phyloP scores from a whole-genome alignment of 331 rosid genomes.

The Quercus phellos region DNA sequence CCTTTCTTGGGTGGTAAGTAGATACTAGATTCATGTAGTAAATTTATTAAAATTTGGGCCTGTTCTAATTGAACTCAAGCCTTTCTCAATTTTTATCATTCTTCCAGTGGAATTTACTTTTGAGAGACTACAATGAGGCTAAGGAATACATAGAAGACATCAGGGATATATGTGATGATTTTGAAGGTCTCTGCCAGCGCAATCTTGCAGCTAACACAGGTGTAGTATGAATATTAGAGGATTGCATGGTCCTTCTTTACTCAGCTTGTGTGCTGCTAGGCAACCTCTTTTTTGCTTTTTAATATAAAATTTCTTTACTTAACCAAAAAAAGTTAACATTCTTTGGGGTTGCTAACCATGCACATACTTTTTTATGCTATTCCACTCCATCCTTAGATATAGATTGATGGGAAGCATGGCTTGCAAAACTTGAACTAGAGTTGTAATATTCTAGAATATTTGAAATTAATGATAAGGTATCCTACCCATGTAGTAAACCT shows the following conservation, averaged over 20 bases:
- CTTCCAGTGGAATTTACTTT: slow-evolving; percentile 75
- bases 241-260: not conserved
- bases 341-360: not conserved
- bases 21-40: not conserved
- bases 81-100: not conserved
- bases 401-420: not conserved
- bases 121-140: slow-evolving; percentile 76
- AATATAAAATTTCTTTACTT: no score
- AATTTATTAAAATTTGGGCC: not conserved
- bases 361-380: not conserved
- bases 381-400: not conserved
- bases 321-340: not conserved
- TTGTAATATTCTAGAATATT: not conserved
- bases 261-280: not conserved
- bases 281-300: no score
- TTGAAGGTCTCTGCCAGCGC: slow-evolving; percentile 92
- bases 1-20: slow-evolving; percentile 76
- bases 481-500: not conserved
- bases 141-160: slow-evolving; percentile 90
- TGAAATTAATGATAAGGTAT: not conserved
- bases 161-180: slow-evolving; percentile 79
- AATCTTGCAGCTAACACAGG: slow-evolving; percentile 97
- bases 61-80: not conserved
- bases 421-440: not conserved
- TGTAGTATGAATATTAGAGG: slow-evolving; percentile 14